Conservation (phyloP, 768 basidiomycete genomes). For the Lentinus brumalis region DNA sequence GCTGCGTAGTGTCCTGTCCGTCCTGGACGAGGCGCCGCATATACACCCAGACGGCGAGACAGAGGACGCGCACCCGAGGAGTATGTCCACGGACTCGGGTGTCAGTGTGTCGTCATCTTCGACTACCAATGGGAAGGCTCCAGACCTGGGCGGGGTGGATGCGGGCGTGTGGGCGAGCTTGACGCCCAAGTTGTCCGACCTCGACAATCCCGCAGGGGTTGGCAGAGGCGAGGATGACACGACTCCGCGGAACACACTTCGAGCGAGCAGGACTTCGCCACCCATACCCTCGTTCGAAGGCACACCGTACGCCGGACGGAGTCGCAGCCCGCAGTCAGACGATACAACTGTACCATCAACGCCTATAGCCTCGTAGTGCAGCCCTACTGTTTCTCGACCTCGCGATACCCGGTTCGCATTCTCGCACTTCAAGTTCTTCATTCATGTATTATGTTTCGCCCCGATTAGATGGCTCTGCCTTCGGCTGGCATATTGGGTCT, state of each 20-base stretch:
- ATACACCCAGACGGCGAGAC: constrained; percentile 22
- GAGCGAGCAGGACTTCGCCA: constrained; percentile 27
- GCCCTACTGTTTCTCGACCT: not conserved
- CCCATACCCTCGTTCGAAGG: constrained; percentile 23
- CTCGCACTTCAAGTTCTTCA: not conserved
- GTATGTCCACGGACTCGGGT: constrained; percentile 13
- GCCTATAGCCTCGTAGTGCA: constrained; percentile 3
- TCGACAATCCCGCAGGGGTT: not conserved
- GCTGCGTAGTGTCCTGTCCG: constrained; percentile 69
- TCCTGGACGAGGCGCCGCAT: constrained; percentile 61
- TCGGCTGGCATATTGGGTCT: not conserved
- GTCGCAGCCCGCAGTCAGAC: constrained; percentile 34
- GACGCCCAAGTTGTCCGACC: not conserved
- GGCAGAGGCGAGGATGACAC: constrained; percentile 32
- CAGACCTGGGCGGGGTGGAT: constrained; percentile 10
- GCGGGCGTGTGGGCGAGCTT: constrained; percentile 12
- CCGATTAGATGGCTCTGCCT: not conserved
- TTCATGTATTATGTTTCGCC: not conserved
- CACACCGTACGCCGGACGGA: constrained; percentile 27
- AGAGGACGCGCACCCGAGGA: constrained; percentile 10
- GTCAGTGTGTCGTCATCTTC: constrained; percentile 21
- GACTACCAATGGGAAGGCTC: constrained; percentile 19
- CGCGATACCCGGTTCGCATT: not conserved
- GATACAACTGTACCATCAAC: constrained; percentile 26
- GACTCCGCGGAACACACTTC: constrained; percentile 49